Conservation (phyloP, 257 asterid genomes). For the Solanum sejunctum region DNA sequence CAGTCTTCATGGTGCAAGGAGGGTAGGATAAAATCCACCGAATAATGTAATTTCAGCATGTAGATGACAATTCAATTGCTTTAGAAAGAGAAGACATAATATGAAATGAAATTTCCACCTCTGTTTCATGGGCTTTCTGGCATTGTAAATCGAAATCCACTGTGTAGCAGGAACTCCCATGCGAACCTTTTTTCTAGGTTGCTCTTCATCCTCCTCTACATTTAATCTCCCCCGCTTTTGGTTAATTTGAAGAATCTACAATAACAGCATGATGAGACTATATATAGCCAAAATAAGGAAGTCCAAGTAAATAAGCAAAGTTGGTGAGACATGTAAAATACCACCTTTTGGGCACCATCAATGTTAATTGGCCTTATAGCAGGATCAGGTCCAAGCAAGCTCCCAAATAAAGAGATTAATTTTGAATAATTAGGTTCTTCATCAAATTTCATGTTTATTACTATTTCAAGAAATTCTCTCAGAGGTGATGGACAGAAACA, state of each 20-base stretch:
- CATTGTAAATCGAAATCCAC: slow-evolving; percentile 37
- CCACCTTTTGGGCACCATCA: slow-evolving; percentile 37
- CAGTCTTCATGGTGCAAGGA: neutral
- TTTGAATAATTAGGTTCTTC: slow-evolving; percentile 40
- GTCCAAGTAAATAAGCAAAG: neutral
- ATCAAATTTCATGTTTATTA: slow-evolving; percentile 32
- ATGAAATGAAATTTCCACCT: slow-evolving; percentile 8
- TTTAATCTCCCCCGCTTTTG: slow-evolving; percentile 28
- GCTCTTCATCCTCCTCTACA: slow-evolving; percentile 24
- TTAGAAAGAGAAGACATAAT: neutral
- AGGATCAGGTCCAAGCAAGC: slow-evolving; percentile 34
- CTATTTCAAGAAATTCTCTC: slow-evolving; percentile 25
- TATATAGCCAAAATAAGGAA: neutral
- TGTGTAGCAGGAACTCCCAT: slow-evolving; percentile 32
- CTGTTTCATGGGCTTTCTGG: slow-evolving; percentile 39
- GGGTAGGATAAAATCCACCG: neutral
- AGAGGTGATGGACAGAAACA: slow-evolving; percentile 31
- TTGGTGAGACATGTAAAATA: neutral
- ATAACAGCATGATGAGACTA: neutral
- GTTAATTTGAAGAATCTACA: slow-evolving; percentile 23
- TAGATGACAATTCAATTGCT: neutral
- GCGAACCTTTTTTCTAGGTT: slow-evolving; percentile 30
- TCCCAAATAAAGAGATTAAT: slow-evolving; percentile 27
- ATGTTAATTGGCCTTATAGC: slow-evolving; percentile 29
- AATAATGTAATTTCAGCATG: neutral